Evolutionary conservation across 305 asterid species (phyloP).

Genomic region (Plantago coronopus): DNA sequence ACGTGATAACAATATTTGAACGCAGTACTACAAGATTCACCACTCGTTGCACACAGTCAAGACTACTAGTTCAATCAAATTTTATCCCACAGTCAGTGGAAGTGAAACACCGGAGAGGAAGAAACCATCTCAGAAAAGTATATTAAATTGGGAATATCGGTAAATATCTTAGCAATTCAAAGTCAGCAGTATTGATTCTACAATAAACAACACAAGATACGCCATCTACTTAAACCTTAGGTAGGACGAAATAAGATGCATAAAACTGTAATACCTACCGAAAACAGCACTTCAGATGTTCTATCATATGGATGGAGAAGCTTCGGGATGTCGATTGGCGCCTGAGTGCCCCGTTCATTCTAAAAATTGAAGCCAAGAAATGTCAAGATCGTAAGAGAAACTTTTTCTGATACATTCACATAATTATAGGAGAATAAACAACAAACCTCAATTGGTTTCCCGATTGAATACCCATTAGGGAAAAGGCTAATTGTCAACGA

Average conservation of each 20-base stretch:
- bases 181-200: too few relatives aligned
- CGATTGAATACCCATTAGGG: slow-evolving; percentile 79
- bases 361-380: slow-evolving; percentile 32
- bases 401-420: neutral
- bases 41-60: too few relatives aligned
- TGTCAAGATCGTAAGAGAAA: slow-evolving; percentile 19
- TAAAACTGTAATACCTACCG: slow-evolving; percentile 45
- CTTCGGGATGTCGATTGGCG: slow-evolving; percentile 55
- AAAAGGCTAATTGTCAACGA: slow-evolving; percentile 76
- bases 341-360: slow-evolving; percentile 53
- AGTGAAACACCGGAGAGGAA: too few relatives aligned
- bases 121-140: too few relatives aligned
- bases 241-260: neutral
- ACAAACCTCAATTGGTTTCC: slow-evolving; percentile 74
- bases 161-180: too few relatives aligned
- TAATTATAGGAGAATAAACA: slow-evolving; percentile 16
- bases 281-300: slow-evolving; percentile 83
- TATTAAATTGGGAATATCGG: too few relatives aligned
- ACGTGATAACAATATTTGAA: too few relatives aligned
- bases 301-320: slow-evolving; percentile 83
- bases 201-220: slow-evolving; percentile 12
- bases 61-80: too few relatives aligned
- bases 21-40: too few relatives aligned
- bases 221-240: slow-evolving; percentile 10
- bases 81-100: too few relatives aligned